Percentiles rank a stretch among this genome's conserved stretches.
Evolutionary conservation across 192 early-diverging fungal species (phyloP).

Genomic region (Linnemannia exigua): DNA sequence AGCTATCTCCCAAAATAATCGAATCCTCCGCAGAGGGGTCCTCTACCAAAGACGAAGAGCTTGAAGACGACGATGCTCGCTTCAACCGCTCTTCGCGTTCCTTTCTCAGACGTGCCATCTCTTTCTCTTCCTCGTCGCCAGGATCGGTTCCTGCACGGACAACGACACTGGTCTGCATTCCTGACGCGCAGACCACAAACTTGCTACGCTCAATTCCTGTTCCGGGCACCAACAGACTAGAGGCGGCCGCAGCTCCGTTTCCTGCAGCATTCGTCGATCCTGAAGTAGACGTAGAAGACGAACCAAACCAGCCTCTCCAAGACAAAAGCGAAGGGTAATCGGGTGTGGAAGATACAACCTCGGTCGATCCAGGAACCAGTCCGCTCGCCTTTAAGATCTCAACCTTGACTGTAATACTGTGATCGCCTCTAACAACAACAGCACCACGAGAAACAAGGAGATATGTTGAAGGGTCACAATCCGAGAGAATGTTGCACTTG

Average conservation of each 20-base stretch:
- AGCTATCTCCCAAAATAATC: constrained; percentile 46
- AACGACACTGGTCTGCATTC: constrained; percentile 46
- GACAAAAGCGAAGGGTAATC: constrained; percentile 19
- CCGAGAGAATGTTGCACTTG: constrained; percentile 56
- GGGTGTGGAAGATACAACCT: background rate
- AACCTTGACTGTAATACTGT: constrained; percentile 49
- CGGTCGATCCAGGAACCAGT: constrained; percentile 25
- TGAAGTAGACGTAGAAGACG: background rate
- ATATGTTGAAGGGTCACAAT: constrained; percentile 43
- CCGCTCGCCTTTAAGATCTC: constrained; percentile 54
- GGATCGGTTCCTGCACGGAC: constrained; percentile 45
- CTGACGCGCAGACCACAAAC: constrained; percentile 45
- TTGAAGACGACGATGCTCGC: constrained; percentile 22
- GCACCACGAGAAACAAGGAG: constrained; percentile 43
- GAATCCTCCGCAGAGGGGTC: constrained; percentile 2
- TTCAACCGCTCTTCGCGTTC: constrained; percentile 26
- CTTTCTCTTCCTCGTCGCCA: constrained; percentile 35
- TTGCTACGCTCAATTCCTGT: constrained; percentile 51
- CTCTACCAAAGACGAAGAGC: background rate
- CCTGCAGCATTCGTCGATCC: background rate
- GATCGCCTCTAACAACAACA: constrained; percentile 47
- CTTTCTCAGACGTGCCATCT: constrained; percentile 25
- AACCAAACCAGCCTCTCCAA: constrained; percentile 37
- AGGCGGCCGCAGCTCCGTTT: background rate
- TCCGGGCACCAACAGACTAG: constrained; percentile 28